These are phyloP conservation scores for Aspergillus floridensis DNA, from an alignment of 2,329 filamentous ascomycete species.

Conservation along the genomic window DNA sequence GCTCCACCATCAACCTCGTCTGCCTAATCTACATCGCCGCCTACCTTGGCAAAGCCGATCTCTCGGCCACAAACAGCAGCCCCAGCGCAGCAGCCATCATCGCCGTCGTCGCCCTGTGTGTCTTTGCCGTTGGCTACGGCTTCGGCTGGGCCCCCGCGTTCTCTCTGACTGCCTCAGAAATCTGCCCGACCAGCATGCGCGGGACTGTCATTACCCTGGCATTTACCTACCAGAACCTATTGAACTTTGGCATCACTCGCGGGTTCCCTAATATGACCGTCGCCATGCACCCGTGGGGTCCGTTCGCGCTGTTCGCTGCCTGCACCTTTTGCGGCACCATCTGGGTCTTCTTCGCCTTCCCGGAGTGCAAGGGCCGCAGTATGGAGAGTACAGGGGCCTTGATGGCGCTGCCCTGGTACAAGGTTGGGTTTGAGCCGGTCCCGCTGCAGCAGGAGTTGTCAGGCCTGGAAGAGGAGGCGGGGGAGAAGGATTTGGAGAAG, in stretches of 20 bases:
- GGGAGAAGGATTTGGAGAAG: neutral
- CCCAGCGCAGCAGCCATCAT: constrained; percentile 19
- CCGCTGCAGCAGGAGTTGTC: neutral
- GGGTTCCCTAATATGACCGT: constrained; percentile 20
- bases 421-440: constrained; percentile 13
- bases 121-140: constrained; percentile 24
- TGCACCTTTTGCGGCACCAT: constrained; percentile 15
- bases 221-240: constrained; percentile 22
- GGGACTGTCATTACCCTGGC: constrained; percentile 20
- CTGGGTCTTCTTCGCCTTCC: constrained; percentile 20
- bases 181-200: constrained; percentile 20
- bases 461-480: neutral
- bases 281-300: constrained; percentile 18
- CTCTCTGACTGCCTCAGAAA: constrained; percentile 21
- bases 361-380: constrained; percentile 18
- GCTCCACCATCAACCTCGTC: constrained; percentile 18
- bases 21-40: constrained; percentile 21
- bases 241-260: constrained; percentile 22
- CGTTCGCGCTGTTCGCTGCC: constrained; percentile 20
- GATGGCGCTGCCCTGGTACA: constrained; percentile 18
- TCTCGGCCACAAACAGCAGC: constrained; percentile 4
- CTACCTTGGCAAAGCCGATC: constrained; percentile 16
- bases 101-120: constrained; percentile 22
- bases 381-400: constrained; percentile 16
- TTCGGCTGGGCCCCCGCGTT: constrained; percentile 22